These are phyloP conservation scores for Leccinum angustisporum DNA, from an alignment of 1,284 basidiomycete species.

Conservation along the genomic window DNA sequence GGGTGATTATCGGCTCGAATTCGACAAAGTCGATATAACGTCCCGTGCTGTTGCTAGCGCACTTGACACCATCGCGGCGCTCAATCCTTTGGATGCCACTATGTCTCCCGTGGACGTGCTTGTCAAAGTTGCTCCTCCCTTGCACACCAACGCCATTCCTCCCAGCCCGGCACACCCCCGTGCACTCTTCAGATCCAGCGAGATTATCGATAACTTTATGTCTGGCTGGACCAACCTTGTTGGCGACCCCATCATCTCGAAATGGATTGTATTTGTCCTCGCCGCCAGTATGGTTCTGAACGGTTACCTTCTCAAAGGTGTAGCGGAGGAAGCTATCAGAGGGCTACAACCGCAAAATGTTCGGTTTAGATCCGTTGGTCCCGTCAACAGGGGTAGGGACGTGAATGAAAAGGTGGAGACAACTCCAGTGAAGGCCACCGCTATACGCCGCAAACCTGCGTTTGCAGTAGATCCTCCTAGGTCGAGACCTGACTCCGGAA, in stretches of 20 bases:
- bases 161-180: conserved; percentile 29
- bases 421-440: conserved; percentile 13
- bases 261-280: conserved; percentile 94
- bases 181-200: conserved; percentile 28
- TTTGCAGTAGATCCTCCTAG: conserved; percentile 30
- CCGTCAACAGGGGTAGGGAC: conserved; percentile 30
- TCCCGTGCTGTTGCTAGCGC: conserved; percentile 58
- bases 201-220: conserved; percentile 83
- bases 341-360: conserved; percentile 43
- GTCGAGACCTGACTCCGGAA: conserved; percentile 14
- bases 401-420: conserved; percentile 21
- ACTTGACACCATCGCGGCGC: conserved; percentile 56
- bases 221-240: conserved; percentile 91
- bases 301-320: conserved; percentile 88
- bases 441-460: conserved; percentile 22
- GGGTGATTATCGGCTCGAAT: conserved; percentile 33
- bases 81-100: conserved; percentile 31
- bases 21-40: conserved; percentile 62
- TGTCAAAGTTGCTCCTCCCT: conserved; percentile 70
- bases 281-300: conserved; percentile 90
- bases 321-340: conserved; percentile 48
- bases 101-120: conserved; percentile 47
- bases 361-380: conserved; percentile 45
- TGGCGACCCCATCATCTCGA: conserved; percentile 91
- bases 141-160: conserved; percentile 56